Evolutionary conservation across 306 rosid species (phyloP).

Genomic region (Prunus mongolica): DNA sequence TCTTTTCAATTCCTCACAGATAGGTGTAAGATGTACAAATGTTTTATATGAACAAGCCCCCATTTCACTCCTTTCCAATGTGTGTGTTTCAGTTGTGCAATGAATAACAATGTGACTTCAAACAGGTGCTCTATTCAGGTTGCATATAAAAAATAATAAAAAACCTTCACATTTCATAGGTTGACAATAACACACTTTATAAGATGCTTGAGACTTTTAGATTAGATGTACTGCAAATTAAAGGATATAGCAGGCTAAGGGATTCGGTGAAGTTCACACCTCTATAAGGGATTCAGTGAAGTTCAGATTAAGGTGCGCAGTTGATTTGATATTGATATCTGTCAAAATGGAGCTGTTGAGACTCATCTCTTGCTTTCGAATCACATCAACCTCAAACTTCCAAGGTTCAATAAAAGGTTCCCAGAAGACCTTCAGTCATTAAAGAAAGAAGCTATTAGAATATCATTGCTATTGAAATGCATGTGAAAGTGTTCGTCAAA

Average conservation of each 20-base stretch:
- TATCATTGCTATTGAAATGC: slow-evolving; percentile 1
- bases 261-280: slow-evolving; percentile 37
- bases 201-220: not conserved
- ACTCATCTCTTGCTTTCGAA: slow-evolving; percentile 59
- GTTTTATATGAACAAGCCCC: not conserved
- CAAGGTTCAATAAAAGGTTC: slow-evolving; percentile 96
- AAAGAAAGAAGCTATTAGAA: slow-evolving; percentile 27
- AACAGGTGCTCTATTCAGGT: not conserved
- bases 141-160: no score
- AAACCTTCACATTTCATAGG: not conserved
- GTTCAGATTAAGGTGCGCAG: slow-evolving; percentile 66
- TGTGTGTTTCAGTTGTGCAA: not conserved
- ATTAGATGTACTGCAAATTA: not conserved
- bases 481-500: slow-evolving; percentile 2
- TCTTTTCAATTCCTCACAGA: not conserved
- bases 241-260: not conserved
- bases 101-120: not conserved
- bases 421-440: slow-evolving; percentile 73
- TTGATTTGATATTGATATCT: slow-evolving; percentile 60
- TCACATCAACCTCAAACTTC: slow-evolving; percentile 57
- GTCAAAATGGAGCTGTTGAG: slow-evolving; percentile 59
- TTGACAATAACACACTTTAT: not conserved
- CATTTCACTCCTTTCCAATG: not conserved
- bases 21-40: not conserved
- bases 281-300: slow-evolving; percentile 79